These are phyloP conservation scores for Periglandula ipomoeae DNA, from an alignment of 2,329 filamentous ascomycete genomes.

Conservation along the genomic window DNA sequence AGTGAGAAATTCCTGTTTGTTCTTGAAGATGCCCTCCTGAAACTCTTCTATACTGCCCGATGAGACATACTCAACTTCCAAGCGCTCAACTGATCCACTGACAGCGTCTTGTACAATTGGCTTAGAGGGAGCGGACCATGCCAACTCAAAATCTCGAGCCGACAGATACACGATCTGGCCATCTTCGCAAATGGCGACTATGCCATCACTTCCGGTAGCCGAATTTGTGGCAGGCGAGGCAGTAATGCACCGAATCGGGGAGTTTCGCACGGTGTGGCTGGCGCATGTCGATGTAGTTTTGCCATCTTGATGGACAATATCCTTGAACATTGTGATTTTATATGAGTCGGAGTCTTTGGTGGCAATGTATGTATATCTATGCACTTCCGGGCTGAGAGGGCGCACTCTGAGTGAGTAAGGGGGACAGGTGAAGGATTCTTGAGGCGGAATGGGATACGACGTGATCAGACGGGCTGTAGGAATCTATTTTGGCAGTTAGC, in stretches of 20 bases:
- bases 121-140: constrained; percentile 26
- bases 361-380: constrained; percentile 53
- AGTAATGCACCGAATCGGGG: constrained; percentile 26
- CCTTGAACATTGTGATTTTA: constrained; percentile 51
- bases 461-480: constrained; percentile 53
- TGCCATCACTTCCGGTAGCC: constrained; percentile 18
- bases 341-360: constrained; percentile 38
- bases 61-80: constrained; percentile 41
- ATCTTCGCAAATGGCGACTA: constrained; percentile 50
- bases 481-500: constrained; percentile 33
- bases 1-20: constrained; percentile 41
- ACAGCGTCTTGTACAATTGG: constrained; percentile 26
- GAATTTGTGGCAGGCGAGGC: constrained; percentile 19
- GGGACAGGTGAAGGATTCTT: constrained; percentile 54
- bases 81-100: constrained; percentile 21
- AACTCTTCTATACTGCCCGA: constrained; percentile 38
- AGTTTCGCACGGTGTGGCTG: constrained; percentile 32
- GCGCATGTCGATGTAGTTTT: constrained; percentile 42
- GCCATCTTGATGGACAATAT: constrained; percentile 41
- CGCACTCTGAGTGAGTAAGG: constrained; percentile 49
- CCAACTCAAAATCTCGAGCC: constrained; percentile 34
- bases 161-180: constrained; percentile 54
- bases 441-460: constrained; percentile 57
- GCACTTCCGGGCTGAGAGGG: constrained; percentile 36
- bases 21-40: constrained; percentile 45